Percentiles rank a stretch among this genome's conserved stretches.
phyloP scores from a whole-genome alignment of 2,329 filamentous ascomycete species.

The Fusarium sp. region DNA sequence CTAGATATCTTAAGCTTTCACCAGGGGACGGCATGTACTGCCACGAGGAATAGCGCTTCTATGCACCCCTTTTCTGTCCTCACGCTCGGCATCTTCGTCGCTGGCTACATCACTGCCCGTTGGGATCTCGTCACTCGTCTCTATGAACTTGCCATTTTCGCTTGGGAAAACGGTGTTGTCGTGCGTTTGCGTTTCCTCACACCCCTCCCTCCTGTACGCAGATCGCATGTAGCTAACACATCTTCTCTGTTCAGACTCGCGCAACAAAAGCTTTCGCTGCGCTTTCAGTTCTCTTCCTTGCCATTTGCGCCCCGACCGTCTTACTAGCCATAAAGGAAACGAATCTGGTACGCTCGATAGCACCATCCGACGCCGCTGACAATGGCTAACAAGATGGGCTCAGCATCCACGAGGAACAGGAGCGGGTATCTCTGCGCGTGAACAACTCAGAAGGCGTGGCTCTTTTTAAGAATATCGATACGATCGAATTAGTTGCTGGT shows the following conservation, averaged over 20 bases:
- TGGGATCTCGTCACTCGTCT: slow-evolving; percentile 98
- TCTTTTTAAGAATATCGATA: slow-evolving; percentile 77
- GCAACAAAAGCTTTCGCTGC: slow-evolving; percentile 86
- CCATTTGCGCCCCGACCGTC: slow-evolving; percentile 86
- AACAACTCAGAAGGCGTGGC: slow-evolving; percentile 92
- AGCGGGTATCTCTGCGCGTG: slow-evolving; percentile 90
- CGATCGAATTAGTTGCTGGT: slow-evolving; percentile 55
- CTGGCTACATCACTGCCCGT: slow-evolving; percentile 98
- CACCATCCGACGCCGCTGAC: slow-evolving; percentile 35
- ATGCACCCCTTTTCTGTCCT: slow-evolving; percentile 99
- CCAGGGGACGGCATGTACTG: slow-evolving; percentile 58
- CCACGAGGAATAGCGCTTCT: slow-evolving; percentile 61
- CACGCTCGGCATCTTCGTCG: slow-evolving; percentile 98
- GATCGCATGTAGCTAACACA: slow-evolving; percentile 11
- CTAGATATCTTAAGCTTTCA: slow-evolving; percentile 18
- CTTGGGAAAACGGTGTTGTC: slow-evolving; percentile 98
- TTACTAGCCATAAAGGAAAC: slow-evolving; percentile 85
- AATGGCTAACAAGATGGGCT: slow-evolving; percentile 34
- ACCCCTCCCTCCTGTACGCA: slow-evolving; percentile 6
- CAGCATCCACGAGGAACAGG: slow-evolving; percentile 85
- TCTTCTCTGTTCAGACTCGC: slow-evolving; percentile 71
- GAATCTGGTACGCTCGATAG: slow-evolving; percentile 72
- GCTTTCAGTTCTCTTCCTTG: slow-evolving; percentile 85
- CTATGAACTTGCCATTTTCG: slow-evolving; percentile 97
- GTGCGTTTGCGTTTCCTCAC: slow-evolving; percentile 72